Evolutionary conservation across 495 filamentous ascomycete genomes (phyloP).

Genomic region (Neurospora terricola): DNA sequence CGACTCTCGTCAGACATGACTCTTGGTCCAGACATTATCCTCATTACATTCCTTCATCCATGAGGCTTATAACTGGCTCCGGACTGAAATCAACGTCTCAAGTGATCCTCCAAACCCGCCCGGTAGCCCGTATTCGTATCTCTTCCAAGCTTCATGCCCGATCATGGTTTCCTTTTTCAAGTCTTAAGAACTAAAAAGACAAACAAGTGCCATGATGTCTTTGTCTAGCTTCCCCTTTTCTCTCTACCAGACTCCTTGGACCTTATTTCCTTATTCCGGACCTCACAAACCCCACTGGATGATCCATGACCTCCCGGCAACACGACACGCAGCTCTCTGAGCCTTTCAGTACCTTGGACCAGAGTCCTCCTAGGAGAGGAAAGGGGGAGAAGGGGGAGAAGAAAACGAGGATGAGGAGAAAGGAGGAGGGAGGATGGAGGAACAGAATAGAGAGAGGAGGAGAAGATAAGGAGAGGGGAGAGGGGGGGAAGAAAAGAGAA

Average conservation of each 20-base stretch:
- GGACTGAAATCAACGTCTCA: background rate
- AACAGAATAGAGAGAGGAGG: background rate
- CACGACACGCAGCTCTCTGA: background rate
- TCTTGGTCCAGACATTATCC: background rate
- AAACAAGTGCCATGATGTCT: background rate
- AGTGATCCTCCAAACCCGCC: background rate
- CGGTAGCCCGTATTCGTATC: background rate
- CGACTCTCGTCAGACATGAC: background rate
- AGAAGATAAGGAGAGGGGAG: background rate
- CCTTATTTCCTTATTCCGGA: background rate
- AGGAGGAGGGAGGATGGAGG: no score
- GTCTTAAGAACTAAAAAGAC: background rate
- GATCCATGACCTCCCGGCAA: background rate
- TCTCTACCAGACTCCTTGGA: background rate
- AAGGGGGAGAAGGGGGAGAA: background rate
- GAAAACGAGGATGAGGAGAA: background rate
- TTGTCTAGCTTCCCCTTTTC: background rate
- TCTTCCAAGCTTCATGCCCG: background rate
- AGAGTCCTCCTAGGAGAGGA: background rate
- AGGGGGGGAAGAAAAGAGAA: background rate
- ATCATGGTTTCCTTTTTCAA: no score
- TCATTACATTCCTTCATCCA: background rate
- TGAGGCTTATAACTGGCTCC: background rate
- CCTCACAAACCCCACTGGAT: background rate
- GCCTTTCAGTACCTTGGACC: background rate